Conservation (phyloP, 495 filamentous ascomycete species). For the Penicillium psychrofluorescens region DNA sequence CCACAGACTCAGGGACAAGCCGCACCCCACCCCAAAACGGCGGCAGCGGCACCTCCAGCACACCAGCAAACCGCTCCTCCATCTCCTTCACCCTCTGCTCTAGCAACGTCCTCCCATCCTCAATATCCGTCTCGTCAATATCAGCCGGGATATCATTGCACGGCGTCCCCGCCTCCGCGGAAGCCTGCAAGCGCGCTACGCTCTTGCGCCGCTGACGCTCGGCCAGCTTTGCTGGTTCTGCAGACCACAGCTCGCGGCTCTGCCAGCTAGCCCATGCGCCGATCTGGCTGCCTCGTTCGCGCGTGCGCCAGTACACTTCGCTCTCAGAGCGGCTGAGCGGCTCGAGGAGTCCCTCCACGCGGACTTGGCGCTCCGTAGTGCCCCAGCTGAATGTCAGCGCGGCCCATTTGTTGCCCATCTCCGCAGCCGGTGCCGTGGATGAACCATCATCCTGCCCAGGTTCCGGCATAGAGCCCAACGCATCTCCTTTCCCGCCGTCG, state of each 20-base stretch:
- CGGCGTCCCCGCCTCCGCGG: constrained; percentile 6
- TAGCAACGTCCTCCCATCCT: constrained; percentile 57
- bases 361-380: constrained; percentile 74
- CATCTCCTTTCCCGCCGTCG: constrained; percentile 1
- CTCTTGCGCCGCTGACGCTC: constrained; percentile 24
- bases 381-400: constrained; percentile 46
- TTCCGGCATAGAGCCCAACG: constrained; percentile 20
- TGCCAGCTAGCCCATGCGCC: constrained; percentile 93
- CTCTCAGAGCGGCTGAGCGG: constrained; percentile 65
- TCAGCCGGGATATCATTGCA: constrained; percentile 38
- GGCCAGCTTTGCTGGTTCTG: constrained; percentile 18
- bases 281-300: constrained; percentile 70
- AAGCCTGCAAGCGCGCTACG: constrained; percentile 25
- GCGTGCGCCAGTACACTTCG: constrained; percentile 80
- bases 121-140: constrained; percentile 51
- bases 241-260: constrained; percentile 58
- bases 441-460: constrained; percentile 10
- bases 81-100: constrained; percentile 64
- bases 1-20: constrained; percentile 75
- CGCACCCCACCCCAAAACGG: constrained; percentile 92
- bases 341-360: constrained; percentile 70
- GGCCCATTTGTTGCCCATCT: constrained; percentile 34
- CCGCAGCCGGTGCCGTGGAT: constrained; percentile 1
- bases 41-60: constrained; percentile 77
- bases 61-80: constrained; percentile 63